Evolutionary conservation across 768 basidiomycete genomes (phyloP), one percentile per base, ranked within the genome.

Genomic region (Podaxis sp.): DNA sequence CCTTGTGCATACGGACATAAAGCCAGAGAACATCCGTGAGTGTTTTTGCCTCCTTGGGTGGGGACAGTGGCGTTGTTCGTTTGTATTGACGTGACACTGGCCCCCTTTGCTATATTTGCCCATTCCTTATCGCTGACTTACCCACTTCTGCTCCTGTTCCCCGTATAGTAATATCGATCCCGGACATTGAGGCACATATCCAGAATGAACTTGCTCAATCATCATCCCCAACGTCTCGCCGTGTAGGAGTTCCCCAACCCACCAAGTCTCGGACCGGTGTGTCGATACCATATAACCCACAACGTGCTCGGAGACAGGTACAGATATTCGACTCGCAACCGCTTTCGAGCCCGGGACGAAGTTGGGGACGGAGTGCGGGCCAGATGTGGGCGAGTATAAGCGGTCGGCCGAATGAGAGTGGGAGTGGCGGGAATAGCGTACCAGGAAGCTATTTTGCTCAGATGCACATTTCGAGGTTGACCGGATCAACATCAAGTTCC

Each of bases 21-120:
- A 97, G 74, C 95, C 94, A 58, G 95, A 97, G 79, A 97, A 97
- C 70, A 93, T 97, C 62, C 77, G 94, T 95, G 70, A 79, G 93
- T 79, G 11, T 61, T 62, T 52, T 40, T 61, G 25, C 46, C 47
- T 53, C 28, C 59, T 61, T 52, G 36, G 40, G 46, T 53, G 23
- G 11, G 9, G 32, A 23, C 50, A 56, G 42, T 44, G 42, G 42
- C 42, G 42, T 44, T 21, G 42, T 62, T 64, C 61, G 37, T 63
- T 59, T 62, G 52, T 53, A 51, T 50, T 64, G 63, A 63, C 61
- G 57, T 62, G 60, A 48, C 50, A 38, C 18, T 67, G 63, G 66
- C 67, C 67, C 55, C 60, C 63, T 63, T 60, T 61, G 50, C 68
- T 68, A 68, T 70, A 64, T 68, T 73, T 66, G 69, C 64, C 61